phyloP scores from a whole-genome alignment of 768 basidiomycete species.

The Hypsizygus marmoreus region DNA sequence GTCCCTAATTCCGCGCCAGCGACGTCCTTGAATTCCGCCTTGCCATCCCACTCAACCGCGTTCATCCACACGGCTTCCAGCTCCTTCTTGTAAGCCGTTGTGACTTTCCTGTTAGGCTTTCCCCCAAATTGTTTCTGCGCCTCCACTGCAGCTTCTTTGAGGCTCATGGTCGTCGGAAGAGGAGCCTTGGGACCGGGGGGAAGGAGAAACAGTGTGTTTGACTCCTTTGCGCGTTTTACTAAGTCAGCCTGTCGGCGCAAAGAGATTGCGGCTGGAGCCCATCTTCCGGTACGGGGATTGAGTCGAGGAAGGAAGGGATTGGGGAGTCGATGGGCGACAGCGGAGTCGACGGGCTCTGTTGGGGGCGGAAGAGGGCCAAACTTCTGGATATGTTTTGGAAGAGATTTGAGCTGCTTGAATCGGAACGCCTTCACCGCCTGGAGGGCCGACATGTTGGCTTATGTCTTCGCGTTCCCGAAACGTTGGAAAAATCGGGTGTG shows the following conservation, averaged over 20 bases:
- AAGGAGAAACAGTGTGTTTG: conserved; percentile 56
- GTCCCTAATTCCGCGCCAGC: conserved; percentile 58
- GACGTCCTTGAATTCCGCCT: conserved; percentile 41
- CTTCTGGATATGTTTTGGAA: conserved; percentile 34
- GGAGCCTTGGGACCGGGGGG: conserved; percentile 66
- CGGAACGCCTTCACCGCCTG: conserved; percentile 47
- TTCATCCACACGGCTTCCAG: conserved; percentile 29
- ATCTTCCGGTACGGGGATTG: conserved; percentile 61
- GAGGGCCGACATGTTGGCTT: too few relatives aligned
- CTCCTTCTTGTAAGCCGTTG: conserved; percentile 5
- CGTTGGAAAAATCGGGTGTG: too few relatives aligned
- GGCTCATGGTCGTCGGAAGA: conserved; percentile 5
- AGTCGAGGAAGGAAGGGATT: conserved; percentile 75
- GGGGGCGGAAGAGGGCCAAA: conserved; percentile 39
- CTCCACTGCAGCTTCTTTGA: neutral
- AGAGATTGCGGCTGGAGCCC: conserved; percentile 72
- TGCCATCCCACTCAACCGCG: conserved; percentile 46
- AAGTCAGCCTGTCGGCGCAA: conserved; percentile 77
- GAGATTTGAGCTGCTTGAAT: conserved; percentile 42
- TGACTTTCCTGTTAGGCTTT: conserved; percentile 3
- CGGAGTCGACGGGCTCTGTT: conserved; percentile 11
- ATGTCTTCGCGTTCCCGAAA: too few relatives aligned
- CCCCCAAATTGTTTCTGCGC: conserved; percentile 11
- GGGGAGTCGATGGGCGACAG: conserved; percentile 33
- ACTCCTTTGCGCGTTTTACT: conserved; percentile 66